Base-by-base conservation (phyloP, 768 basidiomycete genomes). In the Trametes punicea region DNA sequence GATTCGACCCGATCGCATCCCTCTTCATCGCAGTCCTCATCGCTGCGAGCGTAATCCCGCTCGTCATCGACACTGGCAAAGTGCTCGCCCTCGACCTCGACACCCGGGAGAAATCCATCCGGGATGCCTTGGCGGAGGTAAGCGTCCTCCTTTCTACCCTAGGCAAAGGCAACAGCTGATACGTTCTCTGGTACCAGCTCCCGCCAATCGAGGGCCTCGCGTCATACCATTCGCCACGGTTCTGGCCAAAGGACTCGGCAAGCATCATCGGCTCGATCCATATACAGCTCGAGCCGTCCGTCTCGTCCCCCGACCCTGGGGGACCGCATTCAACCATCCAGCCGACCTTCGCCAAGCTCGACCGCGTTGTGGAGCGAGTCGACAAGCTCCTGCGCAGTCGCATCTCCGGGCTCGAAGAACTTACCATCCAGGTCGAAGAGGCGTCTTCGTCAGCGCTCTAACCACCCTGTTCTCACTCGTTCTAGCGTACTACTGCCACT, bases 1-100 rank as follows among this genome's bases (percentile, higher is more conserved):
- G 94, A 18, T 99, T 98, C 69, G 97, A 99, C 71, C 97, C 97
- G 1, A 93, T 99, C 57, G 97, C 97, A 0, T 95, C 93, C 8
- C 75, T 99, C 26, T 96, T 99, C 71, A 99, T 99, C 62, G 97
- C 97, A 5, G 73, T 91, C 8, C 74, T 99, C 61, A 99, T 99
- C 64, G 92, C 93, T 20, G 95, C 92, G 5, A 96, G 93, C 67
- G 97, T 99, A 18, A 78, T 96, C 21, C 97, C 97, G 10, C 84
- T 99, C 36, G 93, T 99, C 20, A 81, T 96, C 61, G 97, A 98
- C 70, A 92, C 91, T 0, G 97, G 92, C 2, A 86, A 82, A 62
- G 83, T 98, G 9, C 80, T 99, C 39, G 84, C 87, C 54, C 74
- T 99, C 39, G 97, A 98, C 66, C 75, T 98, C 23, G 87, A 84